Base-by-base conservation (phyloP, 108 stramenopile genomes). In the Nitzschia putrida region DNA sequence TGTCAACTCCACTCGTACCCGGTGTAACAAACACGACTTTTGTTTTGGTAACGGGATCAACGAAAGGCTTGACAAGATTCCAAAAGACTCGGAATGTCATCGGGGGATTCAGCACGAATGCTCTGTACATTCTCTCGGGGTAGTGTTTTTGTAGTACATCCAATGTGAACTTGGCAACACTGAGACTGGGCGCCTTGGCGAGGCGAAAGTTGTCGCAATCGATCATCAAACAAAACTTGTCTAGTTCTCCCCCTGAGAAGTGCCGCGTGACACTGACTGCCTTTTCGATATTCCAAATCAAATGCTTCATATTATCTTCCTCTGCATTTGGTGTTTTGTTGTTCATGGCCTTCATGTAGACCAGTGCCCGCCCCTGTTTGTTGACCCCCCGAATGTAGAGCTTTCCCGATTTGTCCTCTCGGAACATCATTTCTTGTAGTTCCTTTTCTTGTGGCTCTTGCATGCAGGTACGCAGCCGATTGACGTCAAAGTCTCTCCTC, bases 271-370 rank as follows among this genome's bases (percentile, higher is more conserved):
- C 92, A 5, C 83, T 80, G 53, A 94, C 86, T 8, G 91, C 93
- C 45, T 93, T 75, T 71, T 94, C 95, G 25, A 97, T 67, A 55
- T 88, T 85, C 63, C 93, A 96, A 0, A 96, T 95, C 55, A 97
- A 73, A 72, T 96, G 88, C 24, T 81, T 66, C 85, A 97, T 93
- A 55, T 96, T 91, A 50, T 90, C 81, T 18, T 76, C 47, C 55
- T 88, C 87, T 51, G 87, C 58, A 12, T 68, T 59, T 1, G 47
- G 47, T 13, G 91, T 91, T 67, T 96, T 97, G 64, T 97, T 95
- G 8, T 57, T 63, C 66, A 26, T 54, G 66, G 53, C 66, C 24
- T 29, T 26, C 84, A 97, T 90, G 73, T 89, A 89, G 53, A 95
- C 55, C 21, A 92, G 47, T n/a, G 88, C 91, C 3, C 94, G 70